phyloP scores from a whole-genome alignment of 192 early-diverging fungal species.

The Coemansia aciculifera region DNA sequence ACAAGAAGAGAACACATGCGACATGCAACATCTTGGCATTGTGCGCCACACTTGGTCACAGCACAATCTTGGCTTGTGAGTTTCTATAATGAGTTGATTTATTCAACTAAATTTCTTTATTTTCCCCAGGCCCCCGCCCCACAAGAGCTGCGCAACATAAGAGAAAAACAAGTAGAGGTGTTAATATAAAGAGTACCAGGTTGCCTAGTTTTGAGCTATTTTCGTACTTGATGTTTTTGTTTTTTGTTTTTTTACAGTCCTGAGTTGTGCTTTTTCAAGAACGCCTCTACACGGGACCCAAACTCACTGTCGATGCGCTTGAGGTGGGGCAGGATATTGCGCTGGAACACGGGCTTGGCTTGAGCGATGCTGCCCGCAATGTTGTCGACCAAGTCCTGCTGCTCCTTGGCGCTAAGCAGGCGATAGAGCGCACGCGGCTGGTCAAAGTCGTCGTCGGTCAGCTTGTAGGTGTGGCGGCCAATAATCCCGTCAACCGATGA shows the following conservation, averaged over 20 bases:
- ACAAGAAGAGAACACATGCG: neutral
- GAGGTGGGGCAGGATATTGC: conserved; percentile 57
- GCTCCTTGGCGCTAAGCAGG: conserved; percentile 29
- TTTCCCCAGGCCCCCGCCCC: no score
- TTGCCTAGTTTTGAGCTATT: neutral
- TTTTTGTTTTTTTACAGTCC: neutral
- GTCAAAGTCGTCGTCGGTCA: conserved; percentile 64
- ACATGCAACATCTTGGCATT: neutral
- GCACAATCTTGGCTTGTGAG: neutral
- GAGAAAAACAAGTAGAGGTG: no score
- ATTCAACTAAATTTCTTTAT: neutral
- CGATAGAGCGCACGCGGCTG: conserved; percentile 62
- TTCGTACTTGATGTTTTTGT: neutral
- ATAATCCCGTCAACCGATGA: conserved; percentile 50
- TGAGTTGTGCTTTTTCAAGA: neutral
- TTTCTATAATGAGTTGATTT: neutral
- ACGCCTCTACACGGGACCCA: conserved; percentile 56
- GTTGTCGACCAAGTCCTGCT: conserved; percentile 60
- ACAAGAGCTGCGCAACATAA: no score
- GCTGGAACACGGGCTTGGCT: conserved; percentile 59
- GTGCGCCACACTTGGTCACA: neutral
- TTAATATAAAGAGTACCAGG: neutral
- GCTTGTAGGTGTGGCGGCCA: conserved; percentile 54
- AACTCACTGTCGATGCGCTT: conserved; percentile 61
- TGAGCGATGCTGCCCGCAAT: conserved; percentile 58